phyloP scores from a whole-genome alignment of 176 grass and related monocot species.

The Carex cristatella region DNA sequence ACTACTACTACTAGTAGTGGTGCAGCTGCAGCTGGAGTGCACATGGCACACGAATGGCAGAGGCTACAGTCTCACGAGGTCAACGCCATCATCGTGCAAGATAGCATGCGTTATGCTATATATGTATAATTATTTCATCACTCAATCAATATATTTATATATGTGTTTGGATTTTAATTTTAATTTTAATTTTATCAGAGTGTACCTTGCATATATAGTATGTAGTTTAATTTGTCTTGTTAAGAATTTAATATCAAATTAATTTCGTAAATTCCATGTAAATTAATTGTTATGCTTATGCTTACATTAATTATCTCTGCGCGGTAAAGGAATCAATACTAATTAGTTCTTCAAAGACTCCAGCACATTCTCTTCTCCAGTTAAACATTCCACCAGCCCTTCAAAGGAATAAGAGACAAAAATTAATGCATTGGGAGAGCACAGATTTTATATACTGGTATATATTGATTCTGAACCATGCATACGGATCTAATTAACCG shows the following conservation, averaged over 20 bases:
- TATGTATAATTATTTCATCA: background rate
- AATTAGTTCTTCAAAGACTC: conserved; percentile 27
- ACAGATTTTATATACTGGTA: background rate
- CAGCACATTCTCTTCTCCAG: conserved; percentile 59
- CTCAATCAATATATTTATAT: background rate
- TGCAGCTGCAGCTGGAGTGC: background rate
- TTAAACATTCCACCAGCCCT: conserved; percentile 70
- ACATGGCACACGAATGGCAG: background rate
- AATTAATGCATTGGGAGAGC: background rate
- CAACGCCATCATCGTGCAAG: background rate
- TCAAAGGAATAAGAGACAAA: background rate
- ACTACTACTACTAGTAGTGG: background rate
- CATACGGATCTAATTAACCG: background rate
- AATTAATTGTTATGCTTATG: background rate
- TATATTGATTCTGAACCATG: background rate
- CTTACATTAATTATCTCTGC: background rate
- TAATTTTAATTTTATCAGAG: background rate
- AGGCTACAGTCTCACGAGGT: background rate
- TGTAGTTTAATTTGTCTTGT: background rate
- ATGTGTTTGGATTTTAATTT: background rate
- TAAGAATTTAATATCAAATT: background rate
- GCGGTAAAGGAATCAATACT: background rate
- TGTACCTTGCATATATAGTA: background rate
- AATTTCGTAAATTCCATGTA: background rate
- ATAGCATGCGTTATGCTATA: conserved; percentile 7